Conservation (phyloP, 805 yeast species). For the Wickerhamomyces ciferrii region DNA sequence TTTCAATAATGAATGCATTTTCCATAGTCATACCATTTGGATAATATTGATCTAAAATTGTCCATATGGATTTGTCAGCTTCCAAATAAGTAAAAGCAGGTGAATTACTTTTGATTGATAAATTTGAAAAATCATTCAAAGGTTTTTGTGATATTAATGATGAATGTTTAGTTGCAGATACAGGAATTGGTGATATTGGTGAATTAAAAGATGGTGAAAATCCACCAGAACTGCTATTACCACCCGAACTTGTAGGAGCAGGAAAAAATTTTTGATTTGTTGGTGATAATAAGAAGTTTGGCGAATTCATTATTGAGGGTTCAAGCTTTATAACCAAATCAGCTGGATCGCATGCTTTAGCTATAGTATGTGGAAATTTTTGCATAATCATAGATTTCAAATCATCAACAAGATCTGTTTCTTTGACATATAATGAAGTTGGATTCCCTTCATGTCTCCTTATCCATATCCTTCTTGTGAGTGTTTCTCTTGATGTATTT, state of each 20-base stretch:
- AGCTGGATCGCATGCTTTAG: constrained; percentile 61
- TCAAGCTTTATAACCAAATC: constrained; percentile 40
- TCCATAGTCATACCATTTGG: constrained; percentile 65
- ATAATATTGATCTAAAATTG: constrained; percentile 49
- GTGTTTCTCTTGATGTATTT: constrained; percentile 8
- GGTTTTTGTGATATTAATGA: constrained; percentile 9
- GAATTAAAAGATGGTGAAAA: constrained; percentile 7
- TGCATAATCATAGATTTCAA: constrained; percentile 58
- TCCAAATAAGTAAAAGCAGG: constrained; percentile 29
- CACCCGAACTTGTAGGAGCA: neutral
- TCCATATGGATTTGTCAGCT: constrained; percentile 61
- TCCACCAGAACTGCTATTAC: neutral
- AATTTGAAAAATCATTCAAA: constrained; percentile 4
- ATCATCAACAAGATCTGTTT: constrained; percentile 74
- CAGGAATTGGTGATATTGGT: constrained; percentile 21
- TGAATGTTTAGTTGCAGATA: constrained; percentile 13
- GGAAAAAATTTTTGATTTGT: constrained; percentile 8
- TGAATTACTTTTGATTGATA: constrained; percentile 8
- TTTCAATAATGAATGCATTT: constrained; percentile 61
- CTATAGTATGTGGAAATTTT: constrained; percentile 66
- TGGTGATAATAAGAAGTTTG: constrained; percentile 5
- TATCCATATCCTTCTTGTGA: constrained; percentile 49
- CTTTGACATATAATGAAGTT: constrained; percentile 60
- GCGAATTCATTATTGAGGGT: constrained; percentile 12
- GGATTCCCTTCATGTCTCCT: constrained; percentile 48